Evolutionary conservation across 2,329 filamentous ascomycete genomes (phyloP), one percentile per base, ranked within the genome.

Genomic region (Cytospora paraplurivora): DNA sequence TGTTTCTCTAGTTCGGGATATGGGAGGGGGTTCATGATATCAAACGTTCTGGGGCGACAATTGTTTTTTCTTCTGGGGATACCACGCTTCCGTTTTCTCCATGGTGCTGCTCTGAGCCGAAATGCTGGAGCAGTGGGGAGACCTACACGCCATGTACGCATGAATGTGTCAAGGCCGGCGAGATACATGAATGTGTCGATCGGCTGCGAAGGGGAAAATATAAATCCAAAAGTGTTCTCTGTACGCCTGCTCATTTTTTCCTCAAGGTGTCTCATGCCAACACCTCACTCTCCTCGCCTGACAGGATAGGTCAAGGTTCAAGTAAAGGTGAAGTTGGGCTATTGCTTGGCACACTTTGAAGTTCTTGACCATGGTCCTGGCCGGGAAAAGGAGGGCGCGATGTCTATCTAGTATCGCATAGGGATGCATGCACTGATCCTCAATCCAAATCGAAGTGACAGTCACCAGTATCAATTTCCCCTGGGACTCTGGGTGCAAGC

Each of bases 11-110:
- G 50, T 61, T 37, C 54, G 58, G 58, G 50, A 49, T 52, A 61
- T 54, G 53, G 56, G 52, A 41, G 37, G 32, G 56, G 49, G 56
- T 35, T 57, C 62, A 66, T 54, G 64, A 66, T 63, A 63, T 63
- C 64, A 66, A 61, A 41, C 56, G 49, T 52, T 49, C 44, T n/a
- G 51, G 53, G 41, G 53, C n/a, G 33, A 51, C 32, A 15, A 41
- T 33, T 37, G 35, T 27, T 47, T 37, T 34, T 52, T n/a, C n/a
- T 27, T 27, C 27, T 27, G 27, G 44, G 58, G 59, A 55, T 62
- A 64, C 62, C 59, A 62, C 59, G 21, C 57, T 49, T 54, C 27
- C 4, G 17, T 55, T 53, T 61, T 38, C 12, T 19, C 41, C 7
- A 37, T 13, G 35, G 35, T 37, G 35, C 17, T 44, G 41, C 13